Evolutionary conservation across 495 filamentous ascomycete species (phyloP).

Genomic region (Diplogelasinospora grovesii): DNA sequence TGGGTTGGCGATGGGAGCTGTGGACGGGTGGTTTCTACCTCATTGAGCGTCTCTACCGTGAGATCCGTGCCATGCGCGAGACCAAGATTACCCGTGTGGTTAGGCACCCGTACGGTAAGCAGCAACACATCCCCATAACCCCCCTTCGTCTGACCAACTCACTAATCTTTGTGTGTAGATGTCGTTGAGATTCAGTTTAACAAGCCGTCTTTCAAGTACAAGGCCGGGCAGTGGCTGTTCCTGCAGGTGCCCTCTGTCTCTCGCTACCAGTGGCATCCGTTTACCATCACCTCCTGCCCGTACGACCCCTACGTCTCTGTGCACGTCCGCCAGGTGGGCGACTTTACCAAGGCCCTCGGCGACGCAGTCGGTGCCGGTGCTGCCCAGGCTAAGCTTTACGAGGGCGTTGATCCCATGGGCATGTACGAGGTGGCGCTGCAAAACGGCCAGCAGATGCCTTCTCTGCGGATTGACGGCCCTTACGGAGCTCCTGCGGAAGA

Average conservation of each 20-base stretch:
- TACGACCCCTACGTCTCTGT: slow-evolving; percentile 90
- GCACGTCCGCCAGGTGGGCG: slow-evolving; percentile 92
- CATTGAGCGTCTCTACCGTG: slow-evolving; percentile 82
- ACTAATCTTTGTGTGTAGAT: slow-evolving; percentile 49
- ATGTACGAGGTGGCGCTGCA: slow-evolving; percentile 98
- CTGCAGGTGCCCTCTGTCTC: slow-evolving; percentile 87
- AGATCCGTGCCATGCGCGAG: slow-evolving; percentile 70
- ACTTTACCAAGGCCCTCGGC: slow-evolving; percentile 84
- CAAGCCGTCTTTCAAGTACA: slow-evolving; percentile 96
- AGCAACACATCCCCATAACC: background rate
- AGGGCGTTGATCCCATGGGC: slow-evolving; percentile 84
- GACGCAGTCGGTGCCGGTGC: slow-evolving; percentile 88
- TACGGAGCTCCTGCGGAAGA: slow-evolving; percentile 97
- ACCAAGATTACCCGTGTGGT: slow-evolving; percentile 92
- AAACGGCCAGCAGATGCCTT: slow-evolving; percentile 86
- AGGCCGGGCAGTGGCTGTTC: slow-evolving; percentile 96
- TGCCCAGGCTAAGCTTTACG: slow-evolving; percentile 76
- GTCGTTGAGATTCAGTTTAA: slow-evolving; percentile 96
- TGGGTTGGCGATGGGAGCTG: slow-evolving; percentile 97
- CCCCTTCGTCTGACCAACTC: background rate
- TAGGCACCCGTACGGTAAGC: slow-evolving; percentile 90
- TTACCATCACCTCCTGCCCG: slow-evolving; percentile 98
- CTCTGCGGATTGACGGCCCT: slow-evolving; percentile 84
- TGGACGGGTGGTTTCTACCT: slow-evolving; percentile 82
- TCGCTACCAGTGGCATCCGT: slow-evolving; percentile 92